Evolutionary conservation across 352 stramenopile species (phyloP), one percentile per base, ranked within the genome.

Genomic region (Phytophthora cactorum): DNA sequence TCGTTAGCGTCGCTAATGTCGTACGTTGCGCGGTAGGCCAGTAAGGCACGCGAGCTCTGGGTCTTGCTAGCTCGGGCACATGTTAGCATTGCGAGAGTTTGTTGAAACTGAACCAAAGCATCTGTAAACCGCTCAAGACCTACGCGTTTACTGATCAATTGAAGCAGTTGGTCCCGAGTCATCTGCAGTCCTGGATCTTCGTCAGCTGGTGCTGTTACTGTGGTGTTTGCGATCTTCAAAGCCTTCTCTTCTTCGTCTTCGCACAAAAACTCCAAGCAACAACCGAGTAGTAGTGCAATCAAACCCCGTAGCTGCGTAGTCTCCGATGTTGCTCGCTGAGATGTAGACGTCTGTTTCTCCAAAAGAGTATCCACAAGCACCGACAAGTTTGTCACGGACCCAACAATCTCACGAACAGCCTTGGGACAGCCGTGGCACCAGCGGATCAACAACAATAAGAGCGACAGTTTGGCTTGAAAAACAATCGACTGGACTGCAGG

Each of bases 51-150:
- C 6, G 76, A 78, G 22, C 69, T 77, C 31, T 88, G 80, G 4
- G 68, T 63, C 11, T 66, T 75, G 56, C 72, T 87, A 15, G 61
- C 63, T 17, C 67, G 81, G 2, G 71, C 73, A 63, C 83, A 91
- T 11, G 74, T 57, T 36, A 90, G 8, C 17, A 88, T 58, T 34
- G 74, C 70, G 2, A 79, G 67, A 14, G 69, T 74, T 73, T 93
- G 83, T 47, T 92, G 84, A 63, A 91, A 86, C 28, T 75, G 72
- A n/a, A 89, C 66, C 11, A 94, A 75, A 9, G 76, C 75, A 54
- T 89, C 84, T n/a, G 79, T 88, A 49, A 94, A 91, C 5, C 41
- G 43, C 14, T 90, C 77, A 14, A 94, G 68, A 14, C 86, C 78
- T n/a, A 90, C 68, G 5, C 72, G 78, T 31, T 82, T 83, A 51